Evolutionary conservation across 2,329 filamentous ascomycete species (phyloP), one percentile per base, ranked within the genome.

Genomic region (Chaetomiaceae sp.): DNA sequence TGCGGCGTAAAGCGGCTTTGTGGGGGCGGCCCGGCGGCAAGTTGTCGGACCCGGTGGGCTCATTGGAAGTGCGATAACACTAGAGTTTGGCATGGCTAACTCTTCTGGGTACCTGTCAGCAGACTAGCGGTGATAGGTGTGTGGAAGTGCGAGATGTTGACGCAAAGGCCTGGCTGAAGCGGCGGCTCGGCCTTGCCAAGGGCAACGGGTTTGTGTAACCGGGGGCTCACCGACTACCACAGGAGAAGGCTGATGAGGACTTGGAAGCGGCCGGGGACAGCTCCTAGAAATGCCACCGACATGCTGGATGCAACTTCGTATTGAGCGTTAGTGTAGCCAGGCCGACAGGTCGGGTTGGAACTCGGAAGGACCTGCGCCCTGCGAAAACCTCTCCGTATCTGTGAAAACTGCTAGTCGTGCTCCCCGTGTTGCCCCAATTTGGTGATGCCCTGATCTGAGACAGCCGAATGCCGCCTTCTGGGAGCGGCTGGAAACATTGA

Each of bases 1-100:
- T n/a, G n/a, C n/a, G 39, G 34, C 39, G 17, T 22, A 35, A 42
- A 39, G 38, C 26, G 45, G 45, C 38, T 38, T 34, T 42, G 45
- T 41, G 27, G n/a, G 33, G 9, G 27, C 18, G 33, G 9, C 18
- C 8, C 10, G 10, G 27, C 33, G 18, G 45, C n/a, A 27, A 20
- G 15, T 17, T 46, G 18, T 30, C n/a, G n/a, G 44, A 29, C 24
- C 24, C 22, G 14, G 24, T 41, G n/a, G 32, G 34, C 14, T 10
- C 6, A 26, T 19, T 32, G 44, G 33, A 24, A 20, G 27, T n/a
- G 11, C 19, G 18, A 24, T 3, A 18, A 14, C 26, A 20, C 20
- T 17, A 29, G n/a, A n/a, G n/a, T n/a, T n/a, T 19, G n/a, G 11
- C 10, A n/a, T 19, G 10, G 6, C 32, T 41, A 24, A 6, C 22